Evolutionary conservation across 2,329 filamentous ascomycete genomes (phyloP).

Genomic region (Verticillium zaregamsianum): DNA sequence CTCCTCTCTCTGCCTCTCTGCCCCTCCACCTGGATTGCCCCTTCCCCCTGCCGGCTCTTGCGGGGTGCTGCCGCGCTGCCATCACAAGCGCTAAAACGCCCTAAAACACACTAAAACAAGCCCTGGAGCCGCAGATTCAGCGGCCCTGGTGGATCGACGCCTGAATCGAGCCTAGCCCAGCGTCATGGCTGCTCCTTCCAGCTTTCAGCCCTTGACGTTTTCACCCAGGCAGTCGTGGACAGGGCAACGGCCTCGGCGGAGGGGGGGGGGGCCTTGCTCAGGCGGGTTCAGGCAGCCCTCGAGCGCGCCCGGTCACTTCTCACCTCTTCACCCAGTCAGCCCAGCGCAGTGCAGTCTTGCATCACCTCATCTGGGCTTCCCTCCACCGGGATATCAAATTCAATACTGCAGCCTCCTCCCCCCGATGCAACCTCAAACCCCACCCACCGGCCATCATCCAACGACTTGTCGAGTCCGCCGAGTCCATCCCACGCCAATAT

Average conservation of each 20-base stretch:
- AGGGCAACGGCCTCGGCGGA: neutral
- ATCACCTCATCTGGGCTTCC: neutral
- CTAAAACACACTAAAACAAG: neutral
- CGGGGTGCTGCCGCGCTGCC: neutral
- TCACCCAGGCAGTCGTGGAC: neutral
- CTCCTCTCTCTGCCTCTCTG: neutral
- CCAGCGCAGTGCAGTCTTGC: neutral
- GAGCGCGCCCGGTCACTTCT: neutral
- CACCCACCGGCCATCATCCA: neutral
- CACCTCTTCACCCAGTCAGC: neutral
- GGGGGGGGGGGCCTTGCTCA: no score
- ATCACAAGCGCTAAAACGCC: neutral
- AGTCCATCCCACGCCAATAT: neutral
- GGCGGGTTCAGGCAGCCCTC: no score
- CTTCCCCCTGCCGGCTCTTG: neutral
- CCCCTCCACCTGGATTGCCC: neutral
- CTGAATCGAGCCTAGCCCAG: neutral
- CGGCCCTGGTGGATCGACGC: neutral
- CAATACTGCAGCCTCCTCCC: neutral
- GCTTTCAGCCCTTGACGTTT: neutral
- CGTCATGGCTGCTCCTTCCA: neutral
- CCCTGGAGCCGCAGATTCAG: neutral
- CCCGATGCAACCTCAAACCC: neutral
- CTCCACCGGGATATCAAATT: neutral
- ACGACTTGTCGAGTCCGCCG: neutral